Conservation (phyloP, 2,329 filamentous ascomycete genomes). For the Curvularia hawaiiensis region DNA sequence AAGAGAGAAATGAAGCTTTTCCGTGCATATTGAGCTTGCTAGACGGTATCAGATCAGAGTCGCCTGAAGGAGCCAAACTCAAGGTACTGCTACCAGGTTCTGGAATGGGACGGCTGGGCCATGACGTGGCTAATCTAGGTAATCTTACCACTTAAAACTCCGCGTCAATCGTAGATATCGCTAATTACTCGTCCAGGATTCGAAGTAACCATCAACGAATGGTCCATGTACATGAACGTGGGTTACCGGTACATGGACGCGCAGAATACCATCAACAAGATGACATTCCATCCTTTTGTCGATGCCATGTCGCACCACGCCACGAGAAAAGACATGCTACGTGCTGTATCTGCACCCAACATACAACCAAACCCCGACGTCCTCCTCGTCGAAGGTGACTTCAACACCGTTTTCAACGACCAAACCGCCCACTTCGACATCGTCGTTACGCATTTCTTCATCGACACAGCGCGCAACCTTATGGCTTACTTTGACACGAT, state of each 20-base stretch:
- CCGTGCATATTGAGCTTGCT: slow-evolving; percentile 42
- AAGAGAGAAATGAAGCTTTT: slow-evolving; percentile 53
- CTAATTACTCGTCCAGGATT: slow-evolving; percentile 46
- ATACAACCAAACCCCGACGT: slow-evolving; percentile 44
- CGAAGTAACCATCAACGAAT: slow-evolving; percentile 62
- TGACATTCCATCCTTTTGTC: slow-evolving; percentile 57
- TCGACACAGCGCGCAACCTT: slow-evolving; percentile 64
- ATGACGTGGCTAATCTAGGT: slow-evolving; percentile 58
- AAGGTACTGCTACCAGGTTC: slow-evolving; percentile 59
- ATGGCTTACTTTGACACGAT: slow-evolving; percentile 62
- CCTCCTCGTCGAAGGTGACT: slow-evolving; percentile 62
- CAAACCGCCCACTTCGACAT: slow-evolving; percentile 51
- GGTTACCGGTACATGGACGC: slow-evolving; percentile 58
- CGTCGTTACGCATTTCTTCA: slow-evolving; percentile 64
- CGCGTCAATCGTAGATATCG: not conserved
- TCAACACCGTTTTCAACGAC: slow-evolving; percentile 51
- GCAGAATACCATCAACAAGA: slow-evolving; percentile 26
- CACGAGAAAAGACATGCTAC: slow-evolving; percentile 54
- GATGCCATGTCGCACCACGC: slow-evolving; percentile 64
- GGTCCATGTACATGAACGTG: slow-evolving; percentile 63
- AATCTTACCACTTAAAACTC: too few species aligned
- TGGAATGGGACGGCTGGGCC: slow-evolving; percentile 58
- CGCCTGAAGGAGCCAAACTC: slow-evolving; percentile 16
- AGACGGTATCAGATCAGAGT: not conserved
- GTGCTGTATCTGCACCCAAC: slow-evolving; percentile 54